Percentiles rank a stretch among this genome's conserved stretches.
phyloP scores from a whole-genome alignment of 2,329 filamentous ascomycete species.

The Fusarium sp. region DNA sequence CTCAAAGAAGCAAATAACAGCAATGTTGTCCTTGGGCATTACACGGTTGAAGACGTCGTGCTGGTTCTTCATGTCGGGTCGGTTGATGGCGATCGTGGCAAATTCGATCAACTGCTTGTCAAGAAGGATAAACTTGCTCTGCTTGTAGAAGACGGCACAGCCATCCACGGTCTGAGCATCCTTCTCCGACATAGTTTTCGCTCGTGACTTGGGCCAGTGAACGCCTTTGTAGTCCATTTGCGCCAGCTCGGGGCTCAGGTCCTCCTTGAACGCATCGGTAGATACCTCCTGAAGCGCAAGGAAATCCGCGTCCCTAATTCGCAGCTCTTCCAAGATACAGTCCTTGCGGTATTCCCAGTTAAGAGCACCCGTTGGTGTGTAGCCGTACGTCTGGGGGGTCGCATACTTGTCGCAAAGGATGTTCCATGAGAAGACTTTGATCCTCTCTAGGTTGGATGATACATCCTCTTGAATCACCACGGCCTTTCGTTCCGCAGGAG shows the following conservation, averaged over 20 bases:
- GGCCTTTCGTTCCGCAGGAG: conserved; percentile 80
- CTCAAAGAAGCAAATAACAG: conserved; percentile 90
- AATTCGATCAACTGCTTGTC: conserved; percentile 97
- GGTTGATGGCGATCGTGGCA: conserved; percentile 88
- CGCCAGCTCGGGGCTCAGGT: conserved; percentile 86
- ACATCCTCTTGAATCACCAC: conserved; percentile 80
- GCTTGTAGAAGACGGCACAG: conserved; percentile 96
- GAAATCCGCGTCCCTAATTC: conserved; percentile 84
- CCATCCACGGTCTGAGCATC: conserved; percentile 93
- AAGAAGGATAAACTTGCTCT: conserved; percentile 90
- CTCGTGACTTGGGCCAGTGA: conserved; percentile 89
- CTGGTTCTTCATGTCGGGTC: conserved; percentile 96
- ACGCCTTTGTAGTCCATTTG: conserved; percentile 93
- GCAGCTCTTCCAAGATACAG: conserved; percentile 84
- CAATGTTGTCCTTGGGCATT: conserved; percentile 98
- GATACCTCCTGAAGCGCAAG: conserved; percentile 95
- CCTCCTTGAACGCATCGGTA: conserved; percentile 89
- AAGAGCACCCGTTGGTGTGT: conserved; percentile 84
- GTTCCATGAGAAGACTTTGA: conserved; percentile 94
- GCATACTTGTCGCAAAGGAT: conserved; percentile 95
- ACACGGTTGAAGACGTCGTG: conserved; percentile 98
- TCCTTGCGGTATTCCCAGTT: conserved; percentile 88
- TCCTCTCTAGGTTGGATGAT: conserved; percentile 69
- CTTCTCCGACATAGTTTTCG: conserved; percentile 90
- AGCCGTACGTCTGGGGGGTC: conserved; percentile 86